phyloP scores from a whole-genome alignment of 345 rosid genomes.

The Heritiera fomes region DNA sequence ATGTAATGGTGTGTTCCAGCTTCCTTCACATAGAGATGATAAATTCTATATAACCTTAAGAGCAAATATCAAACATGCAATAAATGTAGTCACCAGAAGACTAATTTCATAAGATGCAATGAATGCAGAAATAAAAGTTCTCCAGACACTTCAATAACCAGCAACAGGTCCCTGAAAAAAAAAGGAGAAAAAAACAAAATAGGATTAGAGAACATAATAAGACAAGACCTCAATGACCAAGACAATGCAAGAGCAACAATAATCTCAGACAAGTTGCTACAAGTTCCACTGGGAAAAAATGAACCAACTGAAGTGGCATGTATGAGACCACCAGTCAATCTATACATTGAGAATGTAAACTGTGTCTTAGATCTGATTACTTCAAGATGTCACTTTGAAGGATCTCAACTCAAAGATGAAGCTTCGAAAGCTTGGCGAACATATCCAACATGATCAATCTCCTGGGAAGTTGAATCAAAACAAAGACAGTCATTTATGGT shows the following conservation, averaged over 20 bases:
- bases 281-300: slow-evolving; percentile 8
- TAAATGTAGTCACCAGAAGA: slow-evolving; percentile 56
- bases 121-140: slow-evolving; percentile 88
- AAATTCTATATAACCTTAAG: slow-evolving; percentile 24
- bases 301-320: neutral
- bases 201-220: neutral
- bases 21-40: slow-evolving; percentile 88
- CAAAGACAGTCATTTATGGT: slow-evolving; percentile 9
- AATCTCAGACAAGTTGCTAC: slow-evolving; percentile 11
- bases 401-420: slow-evolving; percentile 63
- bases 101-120: slow-evolving; percentile 91
- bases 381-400: slow-evolving; percentile 66
- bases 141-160: slow-evolving; percentile 80
- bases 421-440: slow-evolving; percentile 89
- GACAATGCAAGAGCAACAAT: neutral
- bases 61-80: slow-evolving; percentile 16
- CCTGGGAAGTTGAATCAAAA: slow-evolving; percentile 45
- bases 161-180: slow-evolving; percentile 63
- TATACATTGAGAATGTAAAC: neutral
- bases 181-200: neutral
- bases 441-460: slow-evolving; percentile 81
- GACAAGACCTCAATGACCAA: neutral
- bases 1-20: slow-evolving; percentile 42
- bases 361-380: slow-evolving; percentile 68
- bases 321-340: neutral